Percentiles rank a stretch among this genome's conserved stretches.
Conservation (phyloP, 2,329 filamentous ascomycete species). For the Calonectria leucothoes region DNA sequence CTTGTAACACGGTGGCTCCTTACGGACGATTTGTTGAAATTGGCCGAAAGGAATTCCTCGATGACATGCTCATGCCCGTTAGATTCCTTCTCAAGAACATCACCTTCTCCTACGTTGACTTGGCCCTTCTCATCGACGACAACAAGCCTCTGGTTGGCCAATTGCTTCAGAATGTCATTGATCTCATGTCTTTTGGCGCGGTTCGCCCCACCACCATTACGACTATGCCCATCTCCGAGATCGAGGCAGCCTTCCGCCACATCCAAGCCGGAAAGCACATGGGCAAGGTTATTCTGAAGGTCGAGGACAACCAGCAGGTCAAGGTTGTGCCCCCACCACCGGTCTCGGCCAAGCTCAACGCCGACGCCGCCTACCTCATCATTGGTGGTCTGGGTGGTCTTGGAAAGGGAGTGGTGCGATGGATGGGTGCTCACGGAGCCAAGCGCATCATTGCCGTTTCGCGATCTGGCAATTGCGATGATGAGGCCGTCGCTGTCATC, state of each 20-base stretch:
- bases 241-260: slow-evolving; percentile 15
- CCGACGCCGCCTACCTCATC: slow-evolving; percentile 33
- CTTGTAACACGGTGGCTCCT: slow-evolving; percentile 5
- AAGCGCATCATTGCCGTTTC: slow-evolving; percentile 43
- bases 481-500: slow-evolving; percentile 6
- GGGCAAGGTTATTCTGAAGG: slow-evolving; percentile 29
- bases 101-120: slow-evolving; percentile 26
- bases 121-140: slow-evolving; percentile 13
- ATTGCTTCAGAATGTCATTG: slow-evolving; percentile 12
- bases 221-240: slow-evolving; percentile 7
- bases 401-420: slow-evolving; percentile 27
- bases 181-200: slow-evolving; percentile 10
- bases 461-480: slow-evolving; percentile 22
- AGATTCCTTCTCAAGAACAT: slow-evolving; percentile 20
- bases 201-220: slow-evolving; percentile 13
- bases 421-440: slow-evolving; percentile 37
- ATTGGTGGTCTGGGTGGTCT: slow-evolving; percentile 35
- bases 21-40: slow-evolving; percentile 21
- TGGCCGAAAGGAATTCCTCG: slow-evolving; percentile 24
- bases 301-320: slow-evolving; percentile 11
- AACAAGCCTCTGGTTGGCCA: slow-evolving; percentile 14
- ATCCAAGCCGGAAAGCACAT: slow-evolving; percentile 20
- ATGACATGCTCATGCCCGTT: slow-evolving; percentile 15
- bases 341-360: neutral
- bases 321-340: slow-evolving; percentile 6